These are phyloP conservation scores for Hypholoma sublateritium DNA, from an alignment of 768 basidiomycete genomes.

Conservation along the genomic window DNA sequence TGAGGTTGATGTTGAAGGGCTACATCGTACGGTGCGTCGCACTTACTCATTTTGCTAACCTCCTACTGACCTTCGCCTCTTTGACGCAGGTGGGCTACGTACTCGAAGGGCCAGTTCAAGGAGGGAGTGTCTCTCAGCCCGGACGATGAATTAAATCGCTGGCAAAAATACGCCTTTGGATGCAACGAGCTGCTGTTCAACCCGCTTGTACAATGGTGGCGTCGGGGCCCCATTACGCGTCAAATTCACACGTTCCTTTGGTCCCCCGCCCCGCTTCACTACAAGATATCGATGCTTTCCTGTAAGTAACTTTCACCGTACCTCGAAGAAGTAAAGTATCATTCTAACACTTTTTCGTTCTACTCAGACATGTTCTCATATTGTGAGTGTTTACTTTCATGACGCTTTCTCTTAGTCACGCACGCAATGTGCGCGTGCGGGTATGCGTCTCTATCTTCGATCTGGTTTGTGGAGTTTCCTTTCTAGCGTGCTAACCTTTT, in stretches of 20 bases:
- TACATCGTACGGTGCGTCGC: constrained; percentile 59
- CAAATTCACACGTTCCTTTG: constrained; percentile 78
- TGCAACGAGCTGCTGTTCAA: constrained; percentile 80
- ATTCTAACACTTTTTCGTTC: background rate
- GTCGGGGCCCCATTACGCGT: constrained; percentile 72
- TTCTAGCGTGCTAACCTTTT: constrained; percentile 1
- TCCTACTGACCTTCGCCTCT: background rate
- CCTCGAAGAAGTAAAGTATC: background rate
- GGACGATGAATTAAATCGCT: constrained; percentile 87
- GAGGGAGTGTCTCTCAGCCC: constrained; percentile 88
- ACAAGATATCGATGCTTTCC: constrained; percentile 78
- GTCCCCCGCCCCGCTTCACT: constrained; percentile 74
- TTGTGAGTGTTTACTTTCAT: constrained; percentile 28
- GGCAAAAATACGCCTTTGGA: constrained; percentile 79
- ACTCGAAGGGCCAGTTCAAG: constrained; percentile 83
- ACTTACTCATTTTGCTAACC: background rate
- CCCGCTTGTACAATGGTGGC: constrained; percentile 75
- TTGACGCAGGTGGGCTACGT: constrained; percentile 73
- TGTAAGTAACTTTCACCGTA: constrained; percentile 40
- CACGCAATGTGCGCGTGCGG: too few relatives aligned
- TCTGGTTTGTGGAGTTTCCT: background rate
- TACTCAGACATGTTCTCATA: constrained; percentile 54
- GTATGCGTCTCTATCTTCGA: too few relatives aligned
- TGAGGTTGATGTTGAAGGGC: constrained; percentile 58
- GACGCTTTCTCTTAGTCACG: background rate